Evolutionary conservation across 2,329 filamentous ascomycete genomes (phyloP), one percentile per base, ranked within the genome.

Genomic region (Dothistroma pini): DNA sequence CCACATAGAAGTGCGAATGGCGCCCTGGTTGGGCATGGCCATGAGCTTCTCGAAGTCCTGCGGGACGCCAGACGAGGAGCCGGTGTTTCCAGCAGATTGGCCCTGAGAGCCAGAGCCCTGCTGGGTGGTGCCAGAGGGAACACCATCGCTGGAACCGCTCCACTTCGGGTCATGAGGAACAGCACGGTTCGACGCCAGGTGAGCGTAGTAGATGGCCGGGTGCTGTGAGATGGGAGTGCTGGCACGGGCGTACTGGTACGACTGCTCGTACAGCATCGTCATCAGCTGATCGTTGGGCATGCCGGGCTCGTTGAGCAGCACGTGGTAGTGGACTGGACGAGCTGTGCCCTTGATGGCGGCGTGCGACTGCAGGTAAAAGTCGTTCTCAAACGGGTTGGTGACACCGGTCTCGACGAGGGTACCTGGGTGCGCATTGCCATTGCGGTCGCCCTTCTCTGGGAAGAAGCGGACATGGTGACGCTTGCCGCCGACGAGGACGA

Each of bases 391-490:
- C 0, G 95, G 91, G 70, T 93, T 90, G 0, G 92, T 97, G n/a
- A 96, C 87, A 61, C 96, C 93, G 35, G 82, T 83, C 75, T 97
- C 93, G 5, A 99, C 87, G 0, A 99, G 74, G 0, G 90, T 96
- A 2, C 95, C 96, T 0, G 93, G 93, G 0, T 93, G 75, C 0
- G 92, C 84, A 71, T 97, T 99, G 38, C 81, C 84, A 66, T 96
- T 96, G 54, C 82, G 82, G 71, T 99, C 95, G 6, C 78, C 82
- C 60, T 79, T 75, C 53, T 85, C 82, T 0, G 95, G 93, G 79
- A 97, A 97, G 74, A 96, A 92, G 16, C 95, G 89, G 57, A 96
- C 87, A 70, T 97, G 93, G 68, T 99, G 95, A 2, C 95, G 89
- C 82, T 99, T 99, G 1, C 90, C 93, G 0, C 90, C 93, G 51